Base-by-base conservation (phyloP, 2,329 filamentous ascomycete species). In the Paramyrothecium sp. region DNA sequence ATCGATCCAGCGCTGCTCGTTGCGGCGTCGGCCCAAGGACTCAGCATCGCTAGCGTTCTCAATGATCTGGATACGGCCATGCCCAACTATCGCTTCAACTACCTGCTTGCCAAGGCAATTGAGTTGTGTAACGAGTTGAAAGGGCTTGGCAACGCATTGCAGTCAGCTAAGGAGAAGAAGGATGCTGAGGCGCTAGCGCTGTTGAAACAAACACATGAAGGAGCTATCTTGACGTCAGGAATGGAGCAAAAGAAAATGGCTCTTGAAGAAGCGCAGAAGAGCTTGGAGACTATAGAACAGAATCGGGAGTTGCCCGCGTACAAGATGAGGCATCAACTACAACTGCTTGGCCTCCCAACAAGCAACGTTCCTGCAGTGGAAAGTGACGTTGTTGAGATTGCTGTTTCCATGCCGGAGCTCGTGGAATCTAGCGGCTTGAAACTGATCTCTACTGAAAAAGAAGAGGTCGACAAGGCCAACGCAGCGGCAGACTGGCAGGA, bases 71-170 rank as follows among this genome's bases (percentile, higher is more conserved):
- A 51, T 30, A 34, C 26, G 3, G 13, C 44, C 16, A 38, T 54
- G 51, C 46, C 56, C 16, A 53, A 53, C 17, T 53, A 38, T 34
- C 51, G 51, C 22, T 53, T 53, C 51, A 38, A 16, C 5, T 53
- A 38, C 12, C 30, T 53, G 17, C 23, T 53, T 19, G 4, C 17
- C 10, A 20, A 19, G 5, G 51, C 51, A 17, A 13, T 53, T 20
- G 51, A 53, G 3, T 10, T 38, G 38, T 44, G 38, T 12, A 44
- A 44, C 38, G 38, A 44, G 13, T 19, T 44, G 13, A 44, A 44
- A 19, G n/a, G n/a, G 5, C n/a, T 44, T 17, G 38, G 38, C 4
- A 44, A 44, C n/a, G 38, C 38, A 7, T 19, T 44, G 13, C 38
- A 16, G 38, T 16, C n/a, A 44, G 38, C 38, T 44, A 44, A 44